Conservation (phyloP, 2,329 filamentous ascomycete genomes). For the Colletotrichum sp. region DNA sequence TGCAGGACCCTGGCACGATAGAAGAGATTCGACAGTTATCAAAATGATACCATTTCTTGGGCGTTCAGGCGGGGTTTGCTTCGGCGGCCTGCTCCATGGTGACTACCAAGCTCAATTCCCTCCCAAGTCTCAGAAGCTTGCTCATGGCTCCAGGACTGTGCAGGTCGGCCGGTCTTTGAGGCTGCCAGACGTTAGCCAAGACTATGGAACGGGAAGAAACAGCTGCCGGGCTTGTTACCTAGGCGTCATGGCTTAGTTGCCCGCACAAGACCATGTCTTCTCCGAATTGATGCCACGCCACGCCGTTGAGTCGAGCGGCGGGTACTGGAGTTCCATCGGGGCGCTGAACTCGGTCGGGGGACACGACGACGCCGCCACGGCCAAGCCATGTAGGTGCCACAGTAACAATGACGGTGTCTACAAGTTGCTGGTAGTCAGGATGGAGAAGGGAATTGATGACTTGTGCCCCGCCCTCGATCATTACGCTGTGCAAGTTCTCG, state of each 20-base stretch:
- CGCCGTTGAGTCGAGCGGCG: slow-evolving; percentile 68
- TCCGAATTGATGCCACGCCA: slow-evolving; percentile 79
- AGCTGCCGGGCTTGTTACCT: not conserved
- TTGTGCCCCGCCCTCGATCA: slow-evolving; percentile 87
- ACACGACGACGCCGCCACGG: slow-evolving; percentile 78
- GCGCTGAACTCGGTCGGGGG: slow-evolving; percentile 64
- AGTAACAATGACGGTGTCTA: slow-evolving; percentile 84
- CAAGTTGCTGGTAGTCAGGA: slow-evolving; percentile 61
- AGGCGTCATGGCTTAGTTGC: slow-evolving; percentile 42
- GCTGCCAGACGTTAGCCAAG: not conserved
- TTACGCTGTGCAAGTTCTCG: slow-evolving; percentile 76
- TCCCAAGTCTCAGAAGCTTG: not conserved
- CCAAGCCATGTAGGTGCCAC: slow-evolving; percentile 93
- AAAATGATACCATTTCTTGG: slow-evolving; percentile 4
- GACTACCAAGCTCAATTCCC: not conserved
- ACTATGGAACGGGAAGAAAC: not conserved
- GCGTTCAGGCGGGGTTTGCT: not conserved
- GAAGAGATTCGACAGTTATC: not conserved
- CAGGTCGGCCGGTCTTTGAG: not conserved
- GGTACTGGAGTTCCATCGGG: slow-evolving; percentile 57
- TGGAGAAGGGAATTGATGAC: slow-evolving; percentile 85
- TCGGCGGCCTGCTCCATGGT: not conserved
- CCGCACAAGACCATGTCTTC: slow-evolving; percentile 86
- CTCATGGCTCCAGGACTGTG: not conserved
- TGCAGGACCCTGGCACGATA: not conserved